phyloP scores from a whole-genome alignment of 345 rosid species.

The Anastatica hierochuntica region DNA sequence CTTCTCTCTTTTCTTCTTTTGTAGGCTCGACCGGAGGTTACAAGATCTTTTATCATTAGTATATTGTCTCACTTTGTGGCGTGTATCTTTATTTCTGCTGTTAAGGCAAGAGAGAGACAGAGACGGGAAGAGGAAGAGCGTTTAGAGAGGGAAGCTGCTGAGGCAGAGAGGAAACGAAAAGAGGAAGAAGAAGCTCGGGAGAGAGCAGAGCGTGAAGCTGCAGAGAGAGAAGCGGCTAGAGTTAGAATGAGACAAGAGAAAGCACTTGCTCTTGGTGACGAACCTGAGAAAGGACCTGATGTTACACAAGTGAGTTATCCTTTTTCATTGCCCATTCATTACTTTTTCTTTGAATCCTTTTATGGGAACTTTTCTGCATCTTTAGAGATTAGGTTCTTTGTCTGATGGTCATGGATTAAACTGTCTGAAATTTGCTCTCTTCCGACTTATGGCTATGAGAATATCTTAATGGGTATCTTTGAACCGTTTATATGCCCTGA shows the following conservation, averaged over 20 bases:
- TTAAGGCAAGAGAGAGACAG: conserved; percentile 81
- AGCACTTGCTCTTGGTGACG: conserved; percentile 70
- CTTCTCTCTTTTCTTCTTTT: neutral
- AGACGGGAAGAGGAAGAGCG: conserved; percentile 82
- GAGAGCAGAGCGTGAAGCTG: conserved; percentile 81
- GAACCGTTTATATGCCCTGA: neutral
- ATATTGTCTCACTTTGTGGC: neutral
- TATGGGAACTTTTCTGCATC: no score
- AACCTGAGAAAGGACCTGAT: conserved; percentile 85
- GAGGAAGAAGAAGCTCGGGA: conserved; percentile 91
- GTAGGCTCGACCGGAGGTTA: neutral
- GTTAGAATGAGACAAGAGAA: conserved; percentile 81
- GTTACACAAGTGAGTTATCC: conserved; percentile 63
- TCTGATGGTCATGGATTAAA: neutral
- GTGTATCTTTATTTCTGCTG: neutral
- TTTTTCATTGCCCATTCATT: neutral
- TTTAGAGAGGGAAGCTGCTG: conserved; percentile 80
- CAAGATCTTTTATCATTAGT: neutral
- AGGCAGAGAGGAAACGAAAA: conserved; percentile 72
- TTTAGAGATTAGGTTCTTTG: neutral
- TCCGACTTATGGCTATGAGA: no score
- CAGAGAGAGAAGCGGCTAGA: conserved; percentile 67
- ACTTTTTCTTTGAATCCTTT: neutral
- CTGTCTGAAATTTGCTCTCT: no score
- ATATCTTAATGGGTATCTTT: neutral